These are phyloP conservation scores for Mycena rebaudengoi DNA, from an alignment of 768 basidiomycete species.

Conservation along the genomic window DNA sequence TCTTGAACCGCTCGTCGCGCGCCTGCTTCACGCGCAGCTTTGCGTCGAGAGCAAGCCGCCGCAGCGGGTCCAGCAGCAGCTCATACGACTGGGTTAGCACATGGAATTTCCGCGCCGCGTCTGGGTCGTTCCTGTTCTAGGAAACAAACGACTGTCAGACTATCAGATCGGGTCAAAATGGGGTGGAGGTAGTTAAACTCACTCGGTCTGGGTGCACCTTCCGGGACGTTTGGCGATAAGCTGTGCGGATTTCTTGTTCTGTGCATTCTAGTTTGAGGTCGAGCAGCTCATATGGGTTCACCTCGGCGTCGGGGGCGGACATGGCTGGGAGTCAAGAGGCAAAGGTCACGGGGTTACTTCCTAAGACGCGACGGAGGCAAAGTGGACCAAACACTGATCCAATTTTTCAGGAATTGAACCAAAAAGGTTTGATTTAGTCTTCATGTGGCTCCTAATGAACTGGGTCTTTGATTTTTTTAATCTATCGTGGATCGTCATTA, in stretches of 20 bases:
- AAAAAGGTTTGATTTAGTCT: no score
- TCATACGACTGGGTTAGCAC: constrained; percentile 85
- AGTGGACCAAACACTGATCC: background rate
- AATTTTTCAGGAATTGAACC: no score
- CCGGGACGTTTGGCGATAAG: constrained; percentile 80
- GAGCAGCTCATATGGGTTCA: constrained; percentile 79
- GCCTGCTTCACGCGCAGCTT: constrained; percentile 78
- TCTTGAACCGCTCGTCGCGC: constrained; percentile 71
- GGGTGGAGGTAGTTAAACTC: constrained; percentile 34
- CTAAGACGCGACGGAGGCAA: background rate
- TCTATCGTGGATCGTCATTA: no score
- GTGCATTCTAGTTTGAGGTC: constrained; percentile 68
- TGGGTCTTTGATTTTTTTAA: no score
- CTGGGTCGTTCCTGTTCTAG: constrained; percentile 82
- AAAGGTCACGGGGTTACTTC: background rate
- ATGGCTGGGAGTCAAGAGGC: background rate
- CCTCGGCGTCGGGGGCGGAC: constrained; percentile 56
- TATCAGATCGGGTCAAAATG: constrained; percentile 15
- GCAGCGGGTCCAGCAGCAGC: constrained; percentile 80
- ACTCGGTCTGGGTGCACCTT: constrained; percentile 92
- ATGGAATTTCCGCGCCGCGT: constrained; percentile 88
- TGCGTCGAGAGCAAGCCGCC: constrained; percentile 81
- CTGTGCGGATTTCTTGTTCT: constrained; percentile 81
- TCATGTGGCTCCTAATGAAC: no score
- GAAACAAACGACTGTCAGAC: constrained; percentile 26